Conservation (phyloP, 2,329 filamentous ascomycete genomes). For the Periconia macrospinosa region DNA sequence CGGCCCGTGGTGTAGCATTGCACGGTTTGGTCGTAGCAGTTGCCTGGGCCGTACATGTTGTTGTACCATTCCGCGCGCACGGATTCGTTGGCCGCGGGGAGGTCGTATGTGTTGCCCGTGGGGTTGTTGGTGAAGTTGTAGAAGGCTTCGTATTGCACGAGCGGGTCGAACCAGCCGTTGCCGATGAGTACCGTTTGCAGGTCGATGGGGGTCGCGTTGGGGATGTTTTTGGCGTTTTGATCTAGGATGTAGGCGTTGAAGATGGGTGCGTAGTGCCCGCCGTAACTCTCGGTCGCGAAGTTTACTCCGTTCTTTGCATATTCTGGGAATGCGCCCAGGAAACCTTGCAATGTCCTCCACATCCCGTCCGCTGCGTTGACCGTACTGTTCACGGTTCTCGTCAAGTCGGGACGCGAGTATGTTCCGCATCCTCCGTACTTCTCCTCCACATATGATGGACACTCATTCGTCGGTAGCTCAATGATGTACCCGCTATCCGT, state of each 20-base stretch:
- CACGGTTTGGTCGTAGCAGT: constrained; percentile 61
- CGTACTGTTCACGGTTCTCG: constrained; percentile 57
- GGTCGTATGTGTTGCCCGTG: constrained; percentile 59
- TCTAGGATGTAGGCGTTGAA: constrained; percentile 47
- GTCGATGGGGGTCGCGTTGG: constrained; percentile 52
- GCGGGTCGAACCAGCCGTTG: constrained; percentile 62
- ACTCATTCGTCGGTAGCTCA: constrained; percentile 49
- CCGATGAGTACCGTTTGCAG: constrained; percentile 57
- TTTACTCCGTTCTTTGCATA: constrained; percentile 53
- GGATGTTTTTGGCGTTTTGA: constrained; percentile 49
- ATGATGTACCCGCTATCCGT: constrained; percentile 42
- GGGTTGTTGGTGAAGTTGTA: constrained; percentile 61
- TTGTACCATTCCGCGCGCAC: constrained; percentile 58
- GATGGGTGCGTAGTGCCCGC: constrained; percentile 31
- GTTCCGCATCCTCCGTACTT: constrained; percentile 55
- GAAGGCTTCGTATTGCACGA: constrained; percentile 59
- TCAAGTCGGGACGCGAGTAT: constrained; percentile 55
- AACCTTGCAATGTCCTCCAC: constrained; percentile 64
- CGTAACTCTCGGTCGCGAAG: constrained; percentile 61
- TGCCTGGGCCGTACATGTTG: constrained; percentile 62
- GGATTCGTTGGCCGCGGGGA: constrained; percentile 54
- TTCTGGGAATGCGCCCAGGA: constrained; percentile 62
- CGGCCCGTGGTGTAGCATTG: constrained; percentile 57
- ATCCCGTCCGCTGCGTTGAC: constrained; percentile 59
- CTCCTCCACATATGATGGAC: constrained; percentile 52